Conservation (phyloP, 2,329 filamentous ascomycete species). For the Metarhizium anisopliae region DNA sequence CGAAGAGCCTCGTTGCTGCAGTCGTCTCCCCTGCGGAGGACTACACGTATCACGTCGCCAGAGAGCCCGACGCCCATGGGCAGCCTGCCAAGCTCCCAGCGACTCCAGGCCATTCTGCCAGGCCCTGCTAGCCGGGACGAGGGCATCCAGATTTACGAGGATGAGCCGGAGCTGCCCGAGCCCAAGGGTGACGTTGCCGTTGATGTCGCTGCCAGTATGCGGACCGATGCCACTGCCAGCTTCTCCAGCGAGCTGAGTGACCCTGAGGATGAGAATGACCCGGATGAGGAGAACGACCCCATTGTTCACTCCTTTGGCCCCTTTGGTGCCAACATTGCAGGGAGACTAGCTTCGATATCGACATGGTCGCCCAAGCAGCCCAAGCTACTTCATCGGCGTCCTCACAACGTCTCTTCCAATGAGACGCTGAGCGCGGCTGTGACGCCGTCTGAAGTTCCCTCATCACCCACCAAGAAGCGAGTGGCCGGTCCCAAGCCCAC, state of each 20-base stretch:
- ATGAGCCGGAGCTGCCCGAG: slow-evolving; percentile 39
- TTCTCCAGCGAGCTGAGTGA: slow-evolving; percentile 48
- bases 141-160: slow-evolving; percentile 66
- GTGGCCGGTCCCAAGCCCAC: neutral
- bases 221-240: slow-evolving; percentile 40
- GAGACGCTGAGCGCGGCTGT: slow-evolving; percentile 14
- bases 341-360: slow-evolving; percentile 69
- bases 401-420: slow-evolving; percentile 11
- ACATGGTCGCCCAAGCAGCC: slow-evolving; percentile 52
- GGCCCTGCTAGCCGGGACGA: slow-evolving; percentile 23
- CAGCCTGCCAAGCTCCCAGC: slow-evolving; percentile 31
- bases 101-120: slow-evolving; percentile 36
- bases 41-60: slow-evolving; percentile 59
- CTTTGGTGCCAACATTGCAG: slow-evolving; percentile 78
- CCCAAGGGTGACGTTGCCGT: slow-evolving; percentile 12
- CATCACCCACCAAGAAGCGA: slow-evolving; percentile 15
- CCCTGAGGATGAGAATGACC: slow-evolving; percentile 58
- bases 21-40: slow-evolving; percentile 50
- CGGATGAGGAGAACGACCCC: slow-evolving; percentile 90
- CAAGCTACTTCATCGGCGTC: slow-evolving; percentile 15
- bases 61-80: slow-evolving; percentile 51
- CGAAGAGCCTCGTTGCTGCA: slow-evolving; percentile 36
- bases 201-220: slow-evolving; percentile 19
- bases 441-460: slow-evolving; percentile 11
- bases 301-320: slow-evolving; percentile 88